These are phyloP conservation scores for Pouteria campechiana DNA, from an alignment of 179 eudicot genomes.

Conservation along the genomic window DNA sequence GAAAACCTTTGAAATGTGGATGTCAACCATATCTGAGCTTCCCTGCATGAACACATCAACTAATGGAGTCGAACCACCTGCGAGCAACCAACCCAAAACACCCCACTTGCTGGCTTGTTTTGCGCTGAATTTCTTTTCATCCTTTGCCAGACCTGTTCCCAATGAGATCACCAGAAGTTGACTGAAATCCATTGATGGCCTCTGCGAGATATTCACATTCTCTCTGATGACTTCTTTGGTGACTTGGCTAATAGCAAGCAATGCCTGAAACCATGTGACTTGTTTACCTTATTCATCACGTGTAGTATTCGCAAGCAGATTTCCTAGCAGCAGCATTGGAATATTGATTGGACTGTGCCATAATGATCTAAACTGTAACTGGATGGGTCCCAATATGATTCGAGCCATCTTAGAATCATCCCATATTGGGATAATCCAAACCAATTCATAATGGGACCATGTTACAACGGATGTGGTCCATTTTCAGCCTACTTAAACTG, in stretches of 20 bases:
- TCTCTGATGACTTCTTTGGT: constrained; percentile 9
- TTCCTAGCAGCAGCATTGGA: too few relatives aligned
- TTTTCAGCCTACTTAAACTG: too few relatives aligned
- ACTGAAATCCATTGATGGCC: constrained; percentile 13
- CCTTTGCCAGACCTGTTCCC: constrained; percentile 19
- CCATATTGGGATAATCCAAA: too few relatives aligned
- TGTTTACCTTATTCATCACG: too few relatives aligned
- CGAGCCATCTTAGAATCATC: too few relatives aligned
- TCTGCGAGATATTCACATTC: constrained; percentile 8
- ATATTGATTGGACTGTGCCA: too few relatives aligned
- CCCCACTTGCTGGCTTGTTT: constrained; percentile 23
- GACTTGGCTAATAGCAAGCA: constrained; percentile 24
- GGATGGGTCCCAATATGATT: too few relatives aligned
- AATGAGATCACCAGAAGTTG: constrained; percentile 19
- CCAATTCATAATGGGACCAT: too few relatives aligned
- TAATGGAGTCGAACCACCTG: constrained; percentile 12
- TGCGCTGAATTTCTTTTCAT: constrained; percentile 14
- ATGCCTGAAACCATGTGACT: too few relatives aligned
- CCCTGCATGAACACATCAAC: constrained; percentile 17
- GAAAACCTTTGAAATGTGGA: constrained; percentile 11
- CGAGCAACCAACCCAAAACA: constrained; percentile 13
- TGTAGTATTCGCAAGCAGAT: too few relatives aligned
- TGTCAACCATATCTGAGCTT: constrained; percentile 24
- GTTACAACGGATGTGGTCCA: too few relatives aligned
- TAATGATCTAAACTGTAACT: too few relatives aligned